Evolutionary conservation across 2,329 filamentous ascomycete genomes (phyloP).

Genomic region (Ophiobolus disseminans): DNA sequence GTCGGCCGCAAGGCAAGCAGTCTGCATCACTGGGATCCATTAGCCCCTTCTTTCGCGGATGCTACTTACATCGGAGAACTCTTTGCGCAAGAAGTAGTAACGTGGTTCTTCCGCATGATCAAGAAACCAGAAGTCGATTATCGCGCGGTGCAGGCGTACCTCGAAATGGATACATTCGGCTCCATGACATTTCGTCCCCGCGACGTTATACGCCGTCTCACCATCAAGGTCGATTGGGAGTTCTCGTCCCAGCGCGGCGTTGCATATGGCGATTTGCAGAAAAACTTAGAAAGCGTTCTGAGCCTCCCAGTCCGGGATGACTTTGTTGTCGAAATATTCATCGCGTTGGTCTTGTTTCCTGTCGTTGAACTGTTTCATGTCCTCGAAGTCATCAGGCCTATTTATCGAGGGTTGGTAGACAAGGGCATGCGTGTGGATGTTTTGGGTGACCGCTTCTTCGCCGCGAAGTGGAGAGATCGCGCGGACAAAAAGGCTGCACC

Average conservation of each 20-base stretch:
- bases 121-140: slow-evolving; percentile 7
- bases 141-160: slow-evolving; percentile 4
- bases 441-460: slow-evolving; percentile 15
- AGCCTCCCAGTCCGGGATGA: slow-evolving; percentile 4
- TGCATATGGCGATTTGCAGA: not conserved
- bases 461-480: not conserved
- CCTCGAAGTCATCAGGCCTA: slow-evolving; percentile 9
- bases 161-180: slow-evolving; percentile 8
- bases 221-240: not conserved
- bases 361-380: slow-evolving; percentile 3
- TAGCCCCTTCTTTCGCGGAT: slow-evolving; percentile 10
- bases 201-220: slow-evolving; percentile 6
- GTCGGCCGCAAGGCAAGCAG: not conserved
- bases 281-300: slow-evolving; percentile 13
- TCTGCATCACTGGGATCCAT: not conserved
- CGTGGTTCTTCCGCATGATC: slow-evolving; percentile 8
- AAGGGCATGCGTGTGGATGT: slow-evolving; percentile 7
- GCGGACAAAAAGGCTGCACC: not conserved
- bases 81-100: slow-evolving; percentile 10
- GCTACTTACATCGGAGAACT: slow-evolving; percentile 1
- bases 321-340: slow-evolving; percentile 6
- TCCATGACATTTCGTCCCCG: slow-evolving; percentile 1
- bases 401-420: not conserved
- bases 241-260: no score
- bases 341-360: slow-evolving; percentile 1